These are phyloP conservation scores for Pyricularia grisea DNA, from an alignment of 2,329 filamentous ascomycete genomes.

Conservation along the genomic window DNA sequence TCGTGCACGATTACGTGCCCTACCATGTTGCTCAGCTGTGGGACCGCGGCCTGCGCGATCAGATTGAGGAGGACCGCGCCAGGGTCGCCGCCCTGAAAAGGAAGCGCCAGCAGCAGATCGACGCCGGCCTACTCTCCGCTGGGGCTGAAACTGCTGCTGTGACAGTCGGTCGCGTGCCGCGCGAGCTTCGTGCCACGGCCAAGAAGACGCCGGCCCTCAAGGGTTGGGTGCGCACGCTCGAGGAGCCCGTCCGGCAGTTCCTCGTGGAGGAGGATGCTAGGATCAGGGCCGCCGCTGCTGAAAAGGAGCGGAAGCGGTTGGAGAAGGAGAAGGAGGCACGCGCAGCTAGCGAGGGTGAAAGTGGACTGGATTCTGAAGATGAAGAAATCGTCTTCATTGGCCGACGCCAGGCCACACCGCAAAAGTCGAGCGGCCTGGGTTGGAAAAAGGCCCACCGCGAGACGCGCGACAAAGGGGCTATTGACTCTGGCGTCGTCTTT, in stretches of 20 bases:
- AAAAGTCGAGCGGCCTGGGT: conserved; percentile 24
- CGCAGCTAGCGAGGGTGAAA: conserved; percentile 18
- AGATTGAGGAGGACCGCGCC: conserved; percentile 35
- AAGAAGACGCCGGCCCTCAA: conserved; percentile 75
- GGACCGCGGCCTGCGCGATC: conserved; percentile 51
- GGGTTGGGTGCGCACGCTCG: conserved; percentile 71
- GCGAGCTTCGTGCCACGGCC: conserved; percentile 68
- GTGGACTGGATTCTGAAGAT: conserved; percentile 39
- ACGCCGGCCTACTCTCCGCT: conserved; percentile 16
- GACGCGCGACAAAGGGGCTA: conserved; percentile 45
- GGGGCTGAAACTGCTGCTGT: conserved; percentile 15
- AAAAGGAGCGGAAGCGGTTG: background rate
- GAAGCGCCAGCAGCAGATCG: conserved; percentile 30
- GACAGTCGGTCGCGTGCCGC: conserved; percentile 53
- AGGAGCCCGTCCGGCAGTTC: conserved; percentile 74
- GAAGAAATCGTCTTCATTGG: conserved; percentile 92
- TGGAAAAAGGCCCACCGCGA: conserved; percentile 44
- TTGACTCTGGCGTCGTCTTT: conserved; percentile 62
- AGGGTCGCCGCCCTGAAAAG: conserved; percentile 31
- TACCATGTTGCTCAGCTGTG: conserved; percentile 85
- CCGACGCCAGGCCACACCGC: conserved; percentile 42
- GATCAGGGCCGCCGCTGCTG: conserved; percentile 13
- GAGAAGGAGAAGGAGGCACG: conserved; percentile 8
- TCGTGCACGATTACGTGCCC: conserved; percentile 60
- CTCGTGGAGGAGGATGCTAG: conserved; percentile 45